Conservation (phyloP, 129 eudicot species). For the Escallonia herrerae region DNA sequence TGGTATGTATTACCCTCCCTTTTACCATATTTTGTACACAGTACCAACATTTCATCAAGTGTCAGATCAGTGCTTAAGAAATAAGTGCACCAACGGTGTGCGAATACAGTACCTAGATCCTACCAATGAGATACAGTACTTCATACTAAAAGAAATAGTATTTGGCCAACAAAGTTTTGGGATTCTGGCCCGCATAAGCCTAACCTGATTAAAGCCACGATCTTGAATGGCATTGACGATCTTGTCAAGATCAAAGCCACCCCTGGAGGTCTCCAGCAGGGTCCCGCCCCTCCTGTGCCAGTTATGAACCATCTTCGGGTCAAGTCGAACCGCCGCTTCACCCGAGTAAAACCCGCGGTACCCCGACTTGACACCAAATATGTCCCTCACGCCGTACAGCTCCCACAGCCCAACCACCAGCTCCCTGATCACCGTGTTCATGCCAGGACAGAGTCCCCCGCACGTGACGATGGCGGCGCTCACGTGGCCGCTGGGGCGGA, state of each 20-base stretch:
- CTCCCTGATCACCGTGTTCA: constrained; percentile 79
- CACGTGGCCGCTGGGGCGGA: constrained; percentile 23
- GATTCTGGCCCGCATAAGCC: not conserved
- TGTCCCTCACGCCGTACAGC: constrained; percentile 60
- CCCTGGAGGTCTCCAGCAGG: constrained; percentile 72
- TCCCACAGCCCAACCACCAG: constrained; percentile 76
- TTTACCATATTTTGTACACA: too few relatives aligned
- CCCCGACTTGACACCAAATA: constrained; percentile 57
- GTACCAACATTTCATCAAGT: too few relatives aligned
- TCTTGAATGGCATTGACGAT: constrained; percentile 65
- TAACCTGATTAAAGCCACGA: constrained; percentile 59
- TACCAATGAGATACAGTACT: too few relatives aligned
- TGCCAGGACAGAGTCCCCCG: constrained; percentile 85
- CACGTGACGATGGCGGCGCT: constrained; percentile 80
- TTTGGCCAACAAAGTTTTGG: too few relatives aligned
- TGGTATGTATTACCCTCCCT: too few relatives aligned
- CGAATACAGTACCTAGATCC: too few relatives aligned
- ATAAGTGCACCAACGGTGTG: too few relatives aligned
- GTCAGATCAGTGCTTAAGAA: too few relatives aligned
- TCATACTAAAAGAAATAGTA: too few relatives aligned
- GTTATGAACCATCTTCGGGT: constrained; percentile 56
- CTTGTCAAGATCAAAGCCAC: constrained; percentile 71
- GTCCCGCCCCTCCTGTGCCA: constrained; percentile 92
- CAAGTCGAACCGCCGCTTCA: constrained; percentile 44
- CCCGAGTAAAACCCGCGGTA: constrained; percentile 60